A percentile compares a stretch with the other conserved stretches of the same genome.
Conservation (phyloP, 192 early-diverging fungal genomes). For the Backusella luteola region DNA sequence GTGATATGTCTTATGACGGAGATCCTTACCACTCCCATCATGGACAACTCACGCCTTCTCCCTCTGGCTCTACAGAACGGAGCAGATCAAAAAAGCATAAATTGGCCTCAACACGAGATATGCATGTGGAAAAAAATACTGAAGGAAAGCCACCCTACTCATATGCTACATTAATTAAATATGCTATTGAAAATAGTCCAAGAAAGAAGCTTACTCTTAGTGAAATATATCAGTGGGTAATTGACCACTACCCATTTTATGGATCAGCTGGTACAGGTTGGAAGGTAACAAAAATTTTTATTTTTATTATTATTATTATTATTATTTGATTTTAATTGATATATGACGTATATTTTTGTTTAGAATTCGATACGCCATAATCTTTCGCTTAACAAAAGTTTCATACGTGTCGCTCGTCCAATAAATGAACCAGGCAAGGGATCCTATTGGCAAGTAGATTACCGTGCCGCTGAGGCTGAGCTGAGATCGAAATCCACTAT, state of each 20-base stretch:
- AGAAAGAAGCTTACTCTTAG: constrained; percentile 68
- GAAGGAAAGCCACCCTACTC: constrained; percentile 68
- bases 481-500: constrained; percentile 16
- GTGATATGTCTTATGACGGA: constrained; percentile 10
- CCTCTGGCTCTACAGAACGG: constrained; percentile 6
- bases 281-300: constrained; percentile 37
- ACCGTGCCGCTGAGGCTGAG: constrained; percentile 37
- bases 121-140: constrained; percentile 35
- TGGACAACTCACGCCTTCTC: constrained; percentile 7
- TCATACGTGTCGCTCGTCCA: constrained; percentile 72
- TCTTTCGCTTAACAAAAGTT: constrained; percentile 76
- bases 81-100: constrained; percentile 13
- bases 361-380: constrained; percentile 90
- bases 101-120: constrained; percentile 13
- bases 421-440: constrained; percentile 86
- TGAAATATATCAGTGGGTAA: constrained; percentile 80
- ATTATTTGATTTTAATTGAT: neutral
- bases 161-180: constrained; percentile 76
- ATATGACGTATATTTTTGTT: constrained; percentile 5
- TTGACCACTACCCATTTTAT: constrained; percentile 72
- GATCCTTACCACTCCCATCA: neutral
- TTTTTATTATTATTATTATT: neutral
- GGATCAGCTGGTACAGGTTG: constrained; percentile 62
- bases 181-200: constrained; percentile 69
- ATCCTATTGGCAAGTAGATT: constrained; percentile 81